Conservation (phyloP, 129 eudicot genomes). For the Solidago caesia region DNA sequence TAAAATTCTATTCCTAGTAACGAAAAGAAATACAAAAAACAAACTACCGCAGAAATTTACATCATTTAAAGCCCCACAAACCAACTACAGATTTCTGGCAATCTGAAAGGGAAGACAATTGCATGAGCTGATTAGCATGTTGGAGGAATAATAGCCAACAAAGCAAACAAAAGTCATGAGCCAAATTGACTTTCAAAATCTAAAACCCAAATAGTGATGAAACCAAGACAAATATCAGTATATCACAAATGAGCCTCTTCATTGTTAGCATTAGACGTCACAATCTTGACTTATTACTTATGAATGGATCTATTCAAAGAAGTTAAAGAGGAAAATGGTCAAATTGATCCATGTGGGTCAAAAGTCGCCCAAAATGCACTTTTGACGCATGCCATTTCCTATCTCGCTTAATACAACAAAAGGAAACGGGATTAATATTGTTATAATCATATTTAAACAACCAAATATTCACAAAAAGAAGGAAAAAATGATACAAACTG, state of each 20-base stretch:
- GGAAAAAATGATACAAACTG: background rate
- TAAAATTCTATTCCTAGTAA: slow-evolving; percentile 1
- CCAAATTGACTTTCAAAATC: background rate
- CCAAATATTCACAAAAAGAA: background rate
- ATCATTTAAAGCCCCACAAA: background rate
- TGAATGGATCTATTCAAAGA: background rate
- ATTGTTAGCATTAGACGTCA: slow-evolving; percentile 2
- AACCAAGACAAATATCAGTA: background rate
- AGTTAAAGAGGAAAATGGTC: background rate
- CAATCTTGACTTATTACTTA: background rate
- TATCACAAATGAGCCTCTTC: slow-evolving; percentile 10
- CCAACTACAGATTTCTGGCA: background rate
- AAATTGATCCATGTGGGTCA: background rate
- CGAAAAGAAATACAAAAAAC: background rate
- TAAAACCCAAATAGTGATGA: background rate
- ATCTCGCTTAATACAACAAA: background rate
- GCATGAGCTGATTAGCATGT: background rate
- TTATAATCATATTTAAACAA: background rate
- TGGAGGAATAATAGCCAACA: background rate
- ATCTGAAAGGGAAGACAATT: too few species aligned
- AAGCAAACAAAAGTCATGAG: slow-evolving; percentile 14
- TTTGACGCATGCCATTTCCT: background rate
- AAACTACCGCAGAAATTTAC: background rate
- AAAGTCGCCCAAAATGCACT: background rate
- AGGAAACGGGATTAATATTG: background rate